A percentile compares a stretch with the other conserved stretches of the same genome.
These are phyloP conservation scores for Kluyveromyces dobzhanskii DNA, from an alignment of 805 yeast species.

Conservation along the genomic window DNA sequence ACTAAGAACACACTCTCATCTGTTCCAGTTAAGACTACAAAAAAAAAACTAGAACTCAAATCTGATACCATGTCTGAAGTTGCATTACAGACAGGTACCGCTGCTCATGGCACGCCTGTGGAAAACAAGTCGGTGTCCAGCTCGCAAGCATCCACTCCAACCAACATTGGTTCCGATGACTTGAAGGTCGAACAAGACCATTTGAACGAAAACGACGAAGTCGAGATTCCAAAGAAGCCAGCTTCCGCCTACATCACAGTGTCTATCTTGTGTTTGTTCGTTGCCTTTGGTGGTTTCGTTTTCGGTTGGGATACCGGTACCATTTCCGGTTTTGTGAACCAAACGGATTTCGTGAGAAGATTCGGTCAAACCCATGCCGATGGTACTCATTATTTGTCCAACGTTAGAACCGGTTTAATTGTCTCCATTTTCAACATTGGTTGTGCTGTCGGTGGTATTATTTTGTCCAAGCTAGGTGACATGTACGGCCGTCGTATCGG, in stretches of 20 bases:
- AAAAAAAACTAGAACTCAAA: no score
- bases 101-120: conserved; percentile 10
- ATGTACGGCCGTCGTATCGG: conserved; percentile 56
- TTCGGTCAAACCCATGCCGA: conserved; percentile 40
- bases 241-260: conserved; percentile 29
- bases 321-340: conserved; percentile 60
- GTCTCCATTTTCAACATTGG: conserved; percentile 61
- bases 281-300: conserved; percentile 38
- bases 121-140: conserved; percentile 8
- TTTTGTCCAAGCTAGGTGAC: conserved; percentile 51
- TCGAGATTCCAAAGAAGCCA: conserved; percentile 31
- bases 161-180: conserved; percentile 25
- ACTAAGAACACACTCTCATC: no score
- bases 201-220: conserved; percentile 6
- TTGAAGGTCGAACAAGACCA: conserved; percentile 8
- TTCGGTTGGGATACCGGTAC: conserved; percentile 80
- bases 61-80: conserved; percentile 7
- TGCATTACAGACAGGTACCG: conserved; percentile 6
- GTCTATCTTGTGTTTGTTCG: conserved; percentile 23
- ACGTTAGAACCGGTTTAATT: conserved; percentile 47
- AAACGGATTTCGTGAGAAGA: conserved; percentile 43
- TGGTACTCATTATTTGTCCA: conserved; percentile 41
- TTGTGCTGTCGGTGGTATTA: conserved; percentile 63
- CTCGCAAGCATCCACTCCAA: conserved; percentile 22
- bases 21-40: no score